Evolutionary conservation across 2,329 filamentous ascomycete species (phyloP), one percentile per base, ranked within the genome.

Genomic region (Alternaria sp.): DNA sequence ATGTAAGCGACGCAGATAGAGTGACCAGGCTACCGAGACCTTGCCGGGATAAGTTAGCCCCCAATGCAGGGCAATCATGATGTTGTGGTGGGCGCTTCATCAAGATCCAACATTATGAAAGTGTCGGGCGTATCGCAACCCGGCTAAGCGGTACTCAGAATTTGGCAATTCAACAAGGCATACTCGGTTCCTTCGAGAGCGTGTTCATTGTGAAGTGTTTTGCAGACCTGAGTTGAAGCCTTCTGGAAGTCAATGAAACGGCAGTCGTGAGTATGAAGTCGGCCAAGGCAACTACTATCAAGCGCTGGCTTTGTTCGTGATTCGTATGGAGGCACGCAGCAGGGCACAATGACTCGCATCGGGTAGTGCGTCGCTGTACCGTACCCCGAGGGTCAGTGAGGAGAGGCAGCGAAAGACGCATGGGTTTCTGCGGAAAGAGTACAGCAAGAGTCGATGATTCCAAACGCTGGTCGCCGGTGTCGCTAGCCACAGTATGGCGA

Each of bases 41-140:
- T 54, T 51, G 7, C 56, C 28, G 22, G 43, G 46, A 28, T 27
- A 28, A 60, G 50, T 46, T 50, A 58, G 56, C 27, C 30, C 43
- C 53, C 11, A 30, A 45, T 63, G 64, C 63, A 65, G 22, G 45
- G 51, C 54, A 55, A 62, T 55, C 54, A 57, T 38, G 49, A 44
- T 36, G 18, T 48, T 22, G 27, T 45, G 30, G 40, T 54, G 51
- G 40, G 20, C 30, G 51, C 51, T 54, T 45, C 41, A 45, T 54
- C 28, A 54, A 54, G 22, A 20, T 45, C 40, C 51, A 45, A 54
- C 51, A 44, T 9, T 5, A 43, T 32, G 40, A 28, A 34, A 44
- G 16, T 34, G 9, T 45, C 28, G 28, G 51, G 16, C 25, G 14
- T 54, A 34, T n/a, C 28, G 46, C 20, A 12, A 36, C 20, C 46